These are phyloP conservation scores for Acanthamoeba castellanii DNA, from an alignment of 208 protist genomes.

Conservation along the genomic window DNA sequence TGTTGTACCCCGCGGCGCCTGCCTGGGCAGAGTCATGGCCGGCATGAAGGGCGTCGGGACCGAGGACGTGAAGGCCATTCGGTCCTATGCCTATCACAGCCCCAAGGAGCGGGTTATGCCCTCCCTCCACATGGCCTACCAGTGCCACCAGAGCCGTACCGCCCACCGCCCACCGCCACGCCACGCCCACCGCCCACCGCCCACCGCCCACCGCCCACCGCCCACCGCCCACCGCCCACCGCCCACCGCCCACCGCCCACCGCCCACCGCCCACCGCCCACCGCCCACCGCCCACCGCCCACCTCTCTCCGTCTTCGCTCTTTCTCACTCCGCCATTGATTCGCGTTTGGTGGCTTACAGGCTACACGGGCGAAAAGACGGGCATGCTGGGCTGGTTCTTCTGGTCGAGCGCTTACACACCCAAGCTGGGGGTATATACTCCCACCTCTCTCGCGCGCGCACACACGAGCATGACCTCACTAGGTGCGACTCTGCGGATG, in stretches of 20 bases:
- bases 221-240: neutral
- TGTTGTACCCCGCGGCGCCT: neutral
- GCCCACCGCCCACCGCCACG: no score
- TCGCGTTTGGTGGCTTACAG: neutral
- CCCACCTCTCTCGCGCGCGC: neutral
- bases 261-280: neutral
- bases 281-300: neutral
- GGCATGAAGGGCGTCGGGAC: constrained; percentile 13
- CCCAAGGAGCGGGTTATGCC: constrained; percentile 1
- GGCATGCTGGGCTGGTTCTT: constrained; percentile 51
- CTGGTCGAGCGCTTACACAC: constrained; percentile 42
- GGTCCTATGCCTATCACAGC: constrained; percentile 19
- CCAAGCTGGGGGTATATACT: constrained; percentile 26
- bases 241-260: neutral
- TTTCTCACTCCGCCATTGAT: neutral
- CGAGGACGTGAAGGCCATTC: neutral
- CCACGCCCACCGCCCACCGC: neutral
- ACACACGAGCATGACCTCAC: neutral
- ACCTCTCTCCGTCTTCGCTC: neutral
- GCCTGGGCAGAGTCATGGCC: neutral
- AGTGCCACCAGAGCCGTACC: constrained; percentile 32
- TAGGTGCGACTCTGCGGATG: neutral
- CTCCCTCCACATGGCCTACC: constrained; percentile 31
- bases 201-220: neutral
- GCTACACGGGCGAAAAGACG: constrained; percentile 26